Evolutionary conservation across 768 basidiomycete species (phyloP).

Genomic region (Rhodosporidiobolus sp.): DNA sequence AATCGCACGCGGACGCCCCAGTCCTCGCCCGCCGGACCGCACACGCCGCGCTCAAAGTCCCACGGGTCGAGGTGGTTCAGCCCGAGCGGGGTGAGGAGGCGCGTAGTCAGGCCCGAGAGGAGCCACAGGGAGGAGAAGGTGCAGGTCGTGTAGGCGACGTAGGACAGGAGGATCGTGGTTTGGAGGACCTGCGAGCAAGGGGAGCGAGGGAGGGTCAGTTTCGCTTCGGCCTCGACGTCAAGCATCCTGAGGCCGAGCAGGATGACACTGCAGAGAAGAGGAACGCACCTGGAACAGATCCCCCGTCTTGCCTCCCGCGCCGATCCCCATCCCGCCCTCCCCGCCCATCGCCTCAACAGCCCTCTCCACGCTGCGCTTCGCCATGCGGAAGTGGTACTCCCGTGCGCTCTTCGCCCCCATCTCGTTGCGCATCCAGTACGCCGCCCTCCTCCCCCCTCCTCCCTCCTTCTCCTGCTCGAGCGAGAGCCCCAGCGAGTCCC

Average conservation of each 20-base stretch:
- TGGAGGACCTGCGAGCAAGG: slow-evolving; percentile 20
- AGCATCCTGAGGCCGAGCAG: no score
- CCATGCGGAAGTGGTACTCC: slow-evolving; percentile 30
- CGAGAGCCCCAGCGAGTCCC: not conserved
- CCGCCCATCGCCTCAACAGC: not conserved
- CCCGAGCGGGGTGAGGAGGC: slow-evolving; percentile 35
- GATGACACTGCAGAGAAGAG: no score
- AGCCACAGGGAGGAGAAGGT: slow-evolving; percentile 34
- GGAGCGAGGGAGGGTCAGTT: no score
- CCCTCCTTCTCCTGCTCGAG: not conserved
- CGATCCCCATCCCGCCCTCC: not conserved
- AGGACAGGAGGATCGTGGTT: slow-evolving; percentile 21
- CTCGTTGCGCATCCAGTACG: slow-evolving; percentile 21
- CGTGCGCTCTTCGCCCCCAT: slow-evolving; percentile 6
- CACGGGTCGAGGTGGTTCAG: slow-evolving; percentile 36
- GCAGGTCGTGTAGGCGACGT: slow-evolving; percentile 25
- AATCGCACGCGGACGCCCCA: slow-evolving; percentile 23
- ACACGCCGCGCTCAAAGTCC: slow-evolving; percentile 14
- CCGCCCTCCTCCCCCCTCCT: not conserved
- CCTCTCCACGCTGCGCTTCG: slow-evolving; percentile 2
- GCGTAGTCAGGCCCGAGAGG: slow-evolving; percentile 25
- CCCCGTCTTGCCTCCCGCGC: no score
- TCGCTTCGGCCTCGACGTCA: no score
- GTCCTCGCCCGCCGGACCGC: slow-evolving; percentile 19
- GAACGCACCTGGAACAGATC: slow-evolving; percentile 30